phyloP scores from a whole-genome alignment of 2,329 filamentous ascomycete species.

The Fusarium mundagurra region DNA sequence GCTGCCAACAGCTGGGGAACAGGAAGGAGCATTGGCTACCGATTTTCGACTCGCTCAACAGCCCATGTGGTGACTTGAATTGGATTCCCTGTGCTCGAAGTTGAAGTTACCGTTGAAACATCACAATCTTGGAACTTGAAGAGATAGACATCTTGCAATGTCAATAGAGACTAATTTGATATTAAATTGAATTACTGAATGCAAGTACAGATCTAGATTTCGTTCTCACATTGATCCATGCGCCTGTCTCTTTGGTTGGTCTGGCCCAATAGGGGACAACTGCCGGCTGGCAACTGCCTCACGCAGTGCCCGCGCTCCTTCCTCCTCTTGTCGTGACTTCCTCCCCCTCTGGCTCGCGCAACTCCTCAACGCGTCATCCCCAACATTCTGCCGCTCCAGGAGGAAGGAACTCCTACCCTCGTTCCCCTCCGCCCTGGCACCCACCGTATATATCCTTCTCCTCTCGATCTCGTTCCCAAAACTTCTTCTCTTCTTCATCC shows the following conservation, averaged over 20 bases:
- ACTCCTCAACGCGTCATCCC: conserved; percentile 26
- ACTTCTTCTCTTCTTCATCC: conserved; percentile 21
- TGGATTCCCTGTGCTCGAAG: background rate
- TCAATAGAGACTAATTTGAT: background rate
- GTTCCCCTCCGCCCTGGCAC: background rate
- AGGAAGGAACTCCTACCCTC: conserved; percentile 35
- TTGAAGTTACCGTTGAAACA: background rate
- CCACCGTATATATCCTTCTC: conserved; percentile 11
- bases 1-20: background rate
- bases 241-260: background rate
- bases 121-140: background rate
- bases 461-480: background rate
- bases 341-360: background rate
- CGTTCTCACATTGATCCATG: background rate
- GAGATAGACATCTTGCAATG: background rate
- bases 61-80: background rate
- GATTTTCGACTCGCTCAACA: background rate
- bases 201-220: background rate
- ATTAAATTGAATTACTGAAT: background rate
- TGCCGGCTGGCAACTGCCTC: background rate
- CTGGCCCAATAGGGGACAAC: background rate
- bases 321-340: conserved; percentile 17
- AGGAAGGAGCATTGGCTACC: background rate
- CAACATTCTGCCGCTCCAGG: conserved; percentile 22
- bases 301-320: conserved; percentile 13